Base-by-base conservation (phyloP, 345 rosid genomes). In the Gossypium sturtianum region DNA sequence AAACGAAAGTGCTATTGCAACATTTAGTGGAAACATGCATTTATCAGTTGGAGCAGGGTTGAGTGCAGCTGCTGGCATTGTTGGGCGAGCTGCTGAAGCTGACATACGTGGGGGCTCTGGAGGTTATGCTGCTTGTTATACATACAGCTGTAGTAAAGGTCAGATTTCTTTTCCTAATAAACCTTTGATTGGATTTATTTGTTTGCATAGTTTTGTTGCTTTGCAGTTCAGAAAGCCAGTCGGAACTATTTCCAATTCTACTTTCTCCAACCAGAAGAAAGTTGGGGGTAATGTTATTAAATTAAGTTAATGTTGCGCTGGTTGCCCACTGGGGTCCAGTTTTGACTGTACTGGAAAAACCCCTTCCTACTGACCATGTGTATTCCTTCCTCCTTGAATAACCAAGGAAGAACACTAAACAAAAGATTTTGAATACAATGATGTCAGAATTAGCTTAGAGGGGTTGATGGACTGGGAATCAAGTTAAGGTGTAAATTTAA, bases 131-230 rank as follows among this genome's bases (percentile, higher is more conserved):
- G 77, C 90, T 83, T 93, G 99, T 79, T 91, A 93, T 80, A 95
- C 99, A 51, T 95, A 95, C 86, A 95, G 98, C 79, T 90, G 97
- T 64, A 94, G 98, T 78, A 94, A 94, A 94, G 98, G 98, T 94
- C 61, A 74, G 48, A 44, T 43, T 44, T 61, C 7, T 12, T 60
- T 61, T 23, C 56, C 12, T 19, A 45, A 13, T 2, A 58, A 58
- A 12, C 56, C 56, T 41, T 22, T 10, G 16, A 38, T 43, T 11
- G 3, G 54, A 19, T 58, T 13, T 17, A 52, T 68, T 48, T 9
- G 20, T 66, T 44, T 66, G 17, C 17, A 9, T 63, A 15, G 20
- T 54, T 63, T 9, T 10, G 48, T 22, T 76, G 61, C 9, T 63
- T 20, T 52, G 51, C 11, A 5, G 53, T 68, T 15, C 0, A 1